These are phyloP conservation scores for Pythium periplocum DNA, from an alignment of 352 stramenopile species.

Conservation along the genomic window DNA sequence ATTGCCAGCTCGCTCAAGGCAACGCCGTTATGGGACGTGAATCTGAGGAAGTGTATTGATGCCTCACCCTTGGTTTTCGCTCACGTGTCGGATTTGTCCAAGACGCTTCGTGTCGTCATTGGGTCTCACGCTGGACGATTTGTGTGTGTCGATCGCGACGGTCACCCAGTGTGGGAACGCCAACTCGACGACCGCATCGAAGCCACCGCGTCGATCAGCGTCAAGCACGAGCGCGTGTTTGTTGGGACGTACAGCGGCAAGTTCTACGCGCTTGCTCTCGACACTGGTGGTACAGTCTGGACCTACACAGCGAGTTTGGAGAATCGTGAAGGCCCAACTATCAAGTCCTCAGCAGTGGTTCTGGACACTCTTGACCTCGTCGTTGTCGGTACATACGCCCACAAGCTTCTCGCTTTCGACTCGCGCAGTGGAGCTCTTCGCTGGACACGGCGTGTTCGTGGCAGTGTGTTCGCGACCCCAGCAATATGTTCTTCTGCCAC, in stretches of 20 bases:
- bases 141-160: conserved; percentile 35
- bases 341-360: conserved; percentile 48
- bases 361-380: conserved; percentile 36
- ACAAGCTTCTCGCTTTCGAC: conserved; percentile 35
- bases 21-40: conserved; percentile 16
- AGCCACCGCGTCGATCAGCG: conserved; percentile 36
- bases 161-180: conserved; percentile 16
- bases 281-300: conserved; percentile 12
- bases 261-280: conserved; percentile 37
- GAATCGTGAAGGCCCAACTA: conserved; percentile 12
- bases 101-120: conserved; percentile 23
- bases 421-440: conserved; percentile 9
- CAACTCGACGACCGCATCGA: conserved; percentile 55
- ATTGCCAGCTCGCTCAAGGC: neutral
- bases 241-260: conserved; percentile 48
- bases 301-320: no score
- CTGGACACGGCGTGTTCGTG: conserved; percentile 27
- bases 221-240: conserved; percentile 24
- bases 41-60: conserved; percentile 61
- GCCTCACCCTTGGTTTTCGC: conserved; percentile 50
- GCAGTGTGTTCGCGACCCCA: conserved; percentile 50
- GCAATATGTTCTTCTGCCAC: conserved; percentile 17
- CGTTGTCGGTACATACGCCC: conserved; percentile 45
- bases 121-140: conserved; percentile 45
- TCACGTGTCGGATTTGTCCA: no score